Conservation (phyloP, 2,329 filamentous ascomycete genomes). For the Lomentospora prolificans region DNA sequence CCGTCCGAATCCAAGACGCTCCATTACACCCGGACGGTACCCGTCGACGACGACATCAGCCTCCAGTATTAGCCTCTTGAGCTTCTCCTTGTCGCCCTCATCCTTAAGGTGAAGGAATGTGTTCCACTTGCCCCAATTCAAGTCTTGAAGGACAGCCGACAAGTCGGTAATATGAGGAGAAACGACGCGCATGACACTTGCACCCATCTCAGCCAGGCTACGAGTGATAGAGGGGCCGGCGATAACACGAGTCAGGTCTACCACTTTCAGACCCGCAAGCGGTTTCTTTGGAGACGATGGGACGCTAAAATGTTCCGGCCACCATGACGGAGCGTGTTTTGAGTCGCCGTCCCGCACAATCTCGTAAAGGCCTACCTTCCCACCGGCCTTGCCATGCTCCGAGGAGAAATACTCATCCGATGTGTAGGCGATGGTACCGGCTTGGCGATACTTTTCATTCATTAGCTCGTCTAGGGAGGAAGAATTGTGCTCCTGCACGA, state of each 20-base stretch:
- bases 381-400: constrained; percentile 16
- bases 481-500: constrained; percentile 5
- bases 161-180: constrained; percentile 21
- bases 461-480: constrained; percentile 9
- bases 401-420: constrained; percentile 21
- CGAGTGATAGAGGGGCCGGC: constrained; percentile 23
- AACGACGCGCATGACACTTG: constrained; percentile 23
- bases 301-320: background rate
- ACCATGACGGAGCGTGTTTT: constrained; percentile 5
- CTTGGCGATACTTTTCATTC: constrained; percentile 23
- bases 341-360: constrained; percentile 15
- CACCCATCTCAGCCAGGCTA: constrained; percentile 22
- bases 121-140: constrained; percentile 24
- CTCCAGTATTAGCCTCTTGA: constrained; percentile 17
- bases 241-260: constrained; percentile 25
- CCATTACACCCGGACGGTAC: constrained; percentile 22
- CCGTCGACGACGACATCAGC: constrained; percentile 25
- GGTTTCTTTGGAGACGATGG: constrained; percentile 13
- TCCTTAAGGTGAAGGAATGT: constrained; percentile 22
- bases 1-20: constrained; percentile 20
- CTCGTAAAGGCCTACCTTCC: background rate
- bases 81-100: constrained; percentile 15
- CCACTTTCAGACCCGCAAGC: constrained; percentile 22
- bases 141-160: constrained; percentile 21
- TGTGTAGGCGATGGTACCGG: constrained; percentile 21